A percentile compares a stretch with the other conserved stretches of the same genome.
phyloP scores from a whole-genome alignment of 2,329 filamentous ascomycete species.

The Plenodomus lindquistii region DNA sequence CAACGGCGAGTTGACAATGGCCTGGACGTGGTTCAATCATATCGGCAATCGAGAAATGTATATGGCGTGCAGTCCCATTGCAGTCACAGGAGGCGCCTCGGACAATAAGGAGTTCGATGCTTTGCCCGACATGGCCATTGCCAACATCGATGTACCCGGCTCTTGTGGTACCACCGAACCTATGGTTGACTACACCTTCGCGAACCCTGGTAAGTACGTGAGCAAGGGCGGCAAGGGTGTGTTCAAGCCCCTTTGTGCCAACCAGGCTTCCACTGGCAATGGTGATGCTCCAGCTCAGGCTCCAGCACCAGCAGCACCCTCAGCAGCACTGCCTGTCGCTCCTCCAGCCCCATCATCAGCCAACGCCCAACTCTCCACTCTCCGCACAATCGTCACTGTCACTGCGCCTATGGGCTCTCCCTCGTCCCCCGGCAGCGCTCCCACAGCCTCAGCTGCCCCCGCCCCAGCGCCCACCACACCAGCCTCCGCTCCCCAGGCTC shows the following conservation, averaged over 20 bases:
- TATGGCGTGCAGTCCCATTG: slow-evolving; percentile 87
- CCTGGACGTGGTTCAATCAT: slow-evolving; percentile 92
- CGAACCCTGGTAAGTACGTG: slow-evolving; percentile 65
- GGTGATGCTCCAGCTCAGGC: slow-evolving; percentile 6
- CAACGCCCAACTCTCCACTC: slow-evolving; percentile 16
- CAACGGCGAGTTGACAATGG: slow-evolving; percentile 74
- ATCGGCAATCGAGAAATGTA: slow-evolving; percentile 93
- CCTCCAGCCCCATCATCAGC: slow-evolving; percentile 5
- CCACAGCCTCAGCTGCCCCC: neutral
- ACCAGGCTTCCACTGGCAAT: slow-evolving; percentile 7
- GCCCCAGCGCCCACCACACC: slow-evolving; percentile 3
- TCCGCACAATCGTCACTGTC: slow-evolving; percentile 29
- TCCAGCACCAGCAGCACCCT: slow-evolving; percentile 4
- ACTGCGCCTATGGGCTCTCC: slow-evolving; percentile 21
- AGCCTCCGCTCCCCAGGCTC: neutral
- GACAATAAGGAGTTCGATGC: slow-evolving; percentile 56
- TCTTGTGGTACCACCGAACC: slow-evolving; percentile 54
- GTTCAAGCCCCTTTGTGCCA: slow-evolving; percentile 29
- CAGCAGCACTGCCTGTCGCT: slow-evolving; percentile 6
- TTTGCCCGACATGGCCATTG: slow-evolving; percentile 74
- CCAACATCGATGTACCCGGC: slow-evolving; percentile 59
- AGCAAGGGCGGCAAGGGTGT: slow-evolving; percentile 25
- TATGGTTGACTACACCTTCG: slow-evolving; percentile 58
- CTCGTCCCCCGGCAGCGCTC: neutral
- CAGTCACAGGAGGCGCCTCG: slow-evolving; percentile 58